These are phyloP conservation scores for Phytophthora tentaculata DNA, from an alignment of 352 stramenopile species.

Conservation along the genomic window DNA sequence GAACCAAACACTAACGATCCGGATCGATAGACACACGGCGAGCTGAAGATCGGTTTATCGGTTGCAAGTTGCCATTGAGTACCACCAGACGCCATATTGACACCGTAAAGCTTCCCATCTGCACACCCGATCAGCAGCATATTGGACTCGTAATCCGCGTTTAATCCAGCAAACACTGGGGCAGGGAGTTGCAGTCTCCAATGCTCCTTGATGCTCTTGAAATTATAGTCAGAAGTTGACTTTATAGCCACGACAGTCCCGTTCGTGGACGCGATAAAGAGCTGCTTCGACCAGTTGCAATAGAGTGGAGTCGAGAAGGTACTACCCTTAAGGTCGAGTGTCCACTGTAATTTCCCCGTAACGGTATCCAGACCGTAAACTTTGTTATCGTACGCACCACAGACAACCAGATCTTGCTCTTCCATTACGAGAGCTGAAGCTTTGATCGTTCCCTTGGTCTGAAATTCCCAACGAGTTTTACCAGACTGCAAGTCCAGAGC, in stretches of 20 bases:
- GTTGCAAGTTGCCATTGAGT: conserved; percentile 48
- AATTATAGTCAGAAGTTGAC: not conserved
- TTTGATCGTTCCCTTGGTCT: conserved; percentile 54
- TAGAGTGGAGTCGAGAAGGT: conserved; percentile 58
- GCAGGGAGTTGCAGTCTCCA: conserved; percentile 45
- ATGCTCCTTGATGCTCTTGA: conserved; percentile 13
- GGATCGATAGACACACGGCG: conserved; percentile 46
- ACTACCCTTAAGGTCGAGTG: conserved; percentile 42
- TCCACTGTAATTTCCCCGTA: conserved; percentile 36
- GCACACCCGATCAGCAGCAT: conserved; percentile 56
- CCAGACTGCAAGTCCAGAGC: conserved; percentile 48
- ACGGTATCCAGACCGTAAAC: conserved; percentile 46
- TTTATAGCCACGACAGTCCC: conserved; percentile 39
- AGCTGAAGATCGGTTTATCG: conserved; percentile 65
- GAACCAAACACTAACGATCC: conserved; percentile 50
- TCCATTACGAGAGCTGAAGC: conserved; percentile 54
- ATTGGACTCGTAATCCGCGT: conserved; percentile 13
- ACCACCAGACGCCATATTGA: conserved; percentile 30
- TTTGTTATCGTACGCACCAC: conserved; percentile 56
- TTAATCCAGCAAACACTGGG: conserved; percentile 66
- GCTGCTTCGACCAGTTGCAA: conserved; percentile 15
- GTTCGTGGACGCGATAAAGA: conserved; percentile 53
- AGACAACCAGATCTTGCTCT: conserved; percentile 43
- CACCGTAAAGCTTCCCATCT: conserved; percentile 51
- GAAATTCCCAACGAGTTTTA: conserved; percentile 39